Base-by-base conservation (phyloP, 306 rosid genomes). In the Potentilla sterilis region DNA sequence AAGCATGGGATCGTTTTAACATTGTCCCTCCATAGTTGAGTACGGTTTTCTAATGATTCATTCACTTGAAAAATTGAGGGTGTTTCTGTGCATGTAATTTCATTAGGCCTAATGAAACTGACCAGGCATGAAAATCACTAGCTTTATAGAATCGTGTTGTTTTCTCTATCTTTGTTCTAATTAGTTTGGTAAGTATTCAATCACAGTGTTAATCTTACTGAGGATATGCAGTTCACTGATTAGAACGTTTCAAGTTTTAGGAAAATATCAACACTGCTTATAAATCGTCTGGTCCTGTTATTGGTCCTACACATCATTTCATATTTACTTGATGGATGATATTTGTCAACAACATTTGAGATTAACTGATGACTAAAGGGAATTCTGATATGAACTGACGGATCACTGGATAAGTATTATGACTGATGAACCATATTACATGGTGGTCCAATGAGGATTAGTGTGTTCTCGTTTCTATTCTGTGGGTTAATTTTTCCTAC, bases 111-210 rank as follows among this genome's bases (percentile, higher is more conserved):
- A 28, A 21, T 52, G 84, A 83, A 51, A 62, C 21, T 55, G 85
- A 70, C 75, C 6, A 5, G 70, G 44, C 69, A 75, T 55, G 66
- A 41, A 70, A 18, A 32, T 43, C 75, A 74, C 77, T 19, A 61
- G 32, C 14, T 15, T 44, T 35, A 65, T 64, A 22, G 38, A 2
- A 54, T 34, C 61, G 9, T 21, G 21, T 76, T 68, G 43, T 9
- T 19, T 34, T 52, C 74, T 37, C 61, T 2, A 54, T 13, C 8
- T 64, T 37, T 70, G 37, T n/a, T 22, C 40, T 14, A 66, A 35
- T 15, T 61, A 16, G 73, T 76, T 2, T 37, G 83, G 83, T 79
- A 83, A 76, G 73, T 57, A 76, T 79, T 75, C 76, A 66, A 62
- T 78, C 75, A 6, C 59, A 18, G 2, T 19, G 28, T 37, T 46